phyloP scores from a whole-genome alignment of 768 basidiomycete species.

The Calocera cornea region DNA sequence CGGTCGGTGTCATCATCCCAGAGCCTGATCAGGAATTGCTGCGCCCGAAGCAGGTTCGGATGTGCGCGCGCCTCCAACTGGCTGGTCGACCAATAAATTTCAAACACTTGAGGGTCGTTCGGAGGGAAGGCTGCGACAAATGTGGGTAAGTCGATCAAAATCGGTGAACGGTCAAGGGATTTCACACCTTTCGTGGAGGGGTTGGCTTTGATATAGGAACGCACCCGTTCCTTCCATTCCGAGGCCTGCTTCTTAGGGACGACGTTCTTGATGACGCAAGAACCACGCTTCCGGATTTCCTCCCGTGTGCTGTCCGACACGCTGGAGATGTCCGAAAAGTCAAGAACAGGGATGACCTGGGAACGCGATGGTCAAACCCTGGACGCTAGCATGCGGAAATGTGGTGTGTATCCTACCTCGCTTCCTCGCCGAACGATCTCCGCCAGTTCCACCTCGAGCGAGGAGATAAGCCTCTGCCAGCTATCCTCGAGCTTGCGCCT shows the following conservation, averaged over 20 bases:
- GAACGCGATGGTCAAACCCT: no score
- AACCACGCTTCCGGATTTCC: slow-evolving; percentile 39
- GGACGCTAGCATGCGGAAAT: neutral
- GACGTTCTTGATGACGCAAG: slow-evolving; percentile 43
- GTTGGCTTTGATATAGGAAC: slow-evolving; percentile 19
- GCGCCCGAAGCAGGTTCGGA: slow-evolving; percentile 41
- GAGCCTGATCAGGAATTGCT: slow-evolving; percentile 41
- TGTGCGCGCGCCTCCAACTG: slow-evolving; percentile 61
- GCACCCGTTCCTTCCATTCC: slow-evolving; percentile 32
- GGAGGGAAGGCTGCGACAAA: slow-evolving; percentile 43
- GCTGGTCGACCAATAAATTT: slow-evolving; percentile 52
- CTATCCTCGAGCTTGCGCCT: slow-evolving; percentile 27
- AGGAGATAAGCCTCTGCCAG: slow-evolving; percentile 43
- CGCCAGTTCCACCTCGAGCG: slow-evolving; percentile 34
- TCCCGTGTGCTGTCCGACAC: slow-evolving; percentile 13
- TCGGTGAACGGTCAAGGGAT: neutral
- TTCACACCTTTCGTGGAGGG: slow-evolving; percentile 16
- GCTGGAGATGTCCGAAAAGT: slow-evolving; percentile 19
- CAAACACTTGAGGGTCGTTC: slow-evolving; percentile 56
- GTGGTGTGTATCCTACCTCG: slow-evolving; percentile 25
- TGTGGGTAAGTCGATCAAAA: neutral
- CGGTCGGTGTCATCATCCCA: slow-evolving; percentile 33
- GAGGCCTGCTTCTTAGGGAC: slow-evolving; percentile 30
- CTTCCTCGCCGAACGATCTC: slow-evolving; percentile 37
- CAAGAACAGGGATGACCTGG: slow-evolving; percentile 32